Percentiles rank a stretch among this genome's conserved stretches.
These are phyloP conservation scores for Cytospora piceae DNA, from an alignment of 2,329 filamentous ascomycete genomes.

Conservation along the genomic window DNA sequence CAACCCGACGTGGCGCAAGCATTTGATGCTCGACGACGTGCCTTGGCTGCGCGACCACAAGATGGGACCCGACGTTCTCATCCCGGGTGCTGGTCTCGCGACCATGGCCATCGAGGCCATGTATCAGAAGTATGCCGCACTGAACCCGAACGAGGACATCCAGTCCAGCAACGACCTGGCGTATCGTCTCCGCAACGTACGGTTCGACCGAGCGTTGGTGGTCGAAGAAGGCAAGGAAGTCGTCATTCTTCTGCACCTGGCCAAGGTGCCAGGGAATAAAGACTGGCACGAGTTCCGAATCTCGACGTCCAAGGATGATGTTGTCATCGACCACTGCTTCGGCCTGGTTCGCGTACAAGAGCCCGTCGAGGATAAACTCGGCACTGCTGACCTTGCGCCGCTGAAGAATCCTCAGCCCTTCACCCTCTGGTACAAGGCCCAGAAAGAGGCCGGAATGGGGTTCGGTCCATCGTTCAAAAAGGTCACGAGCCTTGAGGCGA, in stretches of 20 bases:
- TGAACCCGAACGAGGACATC: not conserved
- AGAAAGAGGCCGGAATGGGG: slow-evolving; percentile 37
- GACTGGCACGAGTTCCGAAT: slow-evolving; percentile 31
- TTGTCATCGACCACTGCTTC: slow-evolving; percentile 31
- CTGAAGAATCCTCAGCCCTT: not conserved
- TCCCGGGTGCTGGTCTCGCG: slow-evolving; percentile 44
- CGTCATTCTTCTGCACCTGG: too few relatives aligned
- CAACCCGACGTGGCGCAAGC: slow-evolving; percentile 1
- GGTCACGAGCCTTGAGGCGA: slow-evolving; percentile 26
- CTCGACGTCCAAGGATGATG: slow-evolving; percentile 1
- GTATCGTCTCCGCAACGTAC: slow-evolving; percentile 23
- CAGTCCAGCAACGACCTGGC: slow-evolving; percentile 15
- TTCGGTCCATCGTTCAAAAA: slow-evolving; percentile 36
- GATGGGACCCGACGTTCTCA: slow-evolving; percentile 48
- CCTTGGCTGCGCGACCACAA: slow-evolving; percentile 45
- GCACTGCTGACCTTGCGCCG: not conserved
- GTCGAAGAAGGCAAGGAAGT: too few relatives aligned
- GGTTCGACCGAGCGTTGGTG: too few relatives aligned
- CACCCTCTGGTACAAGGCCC: slow-evolving; percentile 34
- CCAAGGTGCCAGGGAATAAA: slow-evolving; percentile 21
- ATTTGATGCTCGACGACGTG: not conserved
- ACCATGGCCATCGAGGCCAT: slow-evolving; percentile 41
- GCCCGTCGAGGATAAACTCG: not conserved
- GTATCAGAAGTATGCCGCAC: slow-evolving; percentile 32
- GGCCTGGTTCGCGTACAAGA: slow-evolving; percentile 34